Evolutionary conservation across 1,284 basidiomycete genomes (phyloP), one percentile per base, ranked within the genome.

Genomic region (Rhodotorula sp.): DNA sequence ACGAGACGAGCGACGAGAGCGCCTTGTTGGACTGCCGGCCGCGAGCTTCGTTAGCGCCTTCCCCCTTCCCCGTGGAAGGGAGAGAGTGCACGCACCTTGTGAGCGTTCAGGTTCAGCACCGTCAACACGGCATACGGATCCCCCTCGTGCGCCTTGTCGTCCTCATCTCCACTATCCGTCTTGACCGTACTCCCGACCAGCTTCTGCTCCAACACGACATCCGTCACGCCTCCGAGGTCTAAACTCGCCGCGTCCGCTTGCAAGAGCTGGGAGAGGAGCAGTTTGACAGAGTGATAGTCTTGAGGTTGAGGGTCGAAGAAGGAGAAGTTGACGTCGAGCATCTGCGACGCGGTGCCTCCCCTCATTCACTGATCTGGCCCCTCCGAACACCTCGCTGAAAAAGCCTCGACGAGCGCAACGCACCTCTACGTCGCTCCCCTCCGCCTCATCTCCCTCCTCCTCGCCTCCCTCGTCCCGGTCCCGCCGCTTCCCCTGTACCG

Each of bases 111-210:
- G 78, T 94, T 92, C 24, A 95, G 78, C 51, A 90, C 89, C 6
- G 89, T 92, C 61, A 95, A 81, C 64, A 93, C 82, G n/a, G 73
- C 73, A 26, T 75, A 75, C 13, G 73, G 73, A 28, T 71, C 70
- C n/a, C 64, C 70, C 28, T 59, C 22, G 5, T 52, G 40, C 2
- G 64, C 60, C 50, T 47, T 46, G 24, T 71, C 66, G 46, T 71
- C 69, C 16, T 30, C 55, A 37, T 64, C 66, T 11, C 63, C 91
- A 77, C 88, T 92, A 24, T 93, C 92, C 24, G 89, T 91, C 82
- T 96, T 96, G 77, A 96, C 88, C 1, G 91, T 92, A 40, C 89
- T 90, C n/a, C 93, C 93, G 13, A 92, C 85, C 6, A 86, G 84
- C 1, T 88, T 86, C 74, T 90, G 88, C 1, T 83, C 81, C 26